Evolutionary conservation across 139 green algal species (phyloP), one percentile per base, ranked within the genome.

Genomic region (Ulvella scutata): DNA sequence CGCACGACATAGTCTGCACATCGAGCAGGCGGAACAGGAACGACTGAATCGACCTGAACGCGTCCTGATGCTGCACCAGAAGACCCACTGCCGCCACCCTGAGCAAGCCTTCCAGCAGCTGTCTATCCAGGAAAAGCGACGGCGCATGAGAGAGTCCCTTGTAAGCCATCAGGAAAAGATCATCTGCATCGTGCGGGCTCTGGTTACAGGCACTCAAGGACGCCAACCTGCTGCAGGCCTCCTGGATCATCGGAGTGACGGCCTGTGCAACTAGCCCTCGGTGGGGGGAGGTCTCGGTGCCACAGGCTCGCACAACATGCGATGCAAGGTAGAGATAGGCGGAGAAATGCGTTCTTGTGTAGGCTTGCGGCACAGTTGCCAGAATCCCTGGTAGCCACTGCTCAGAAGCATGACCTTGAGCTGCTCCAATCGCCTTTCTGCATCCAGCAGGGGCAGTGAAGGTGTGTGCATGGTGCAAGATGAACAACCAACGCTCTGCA

Each of bases 161-260:
- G 51, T 67, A 67, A 36, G 51, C 51, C 51, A 67, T 67, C 51
- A 67, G 17, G 51, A 67, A 67, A 6, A 67, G 17, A 67, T 67
- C 51, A 23, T 67, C 51, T 26, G 20, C 33, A 26, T 67, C 51
- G 33, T 67, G 51, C n/a, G 51, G 51, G 4, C 51, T 34, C 9
- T 26, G 51, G 51, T 67, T 67, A 26, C 51, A 67, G 13, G 51
- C 51, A 36, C 51, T 26, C 51, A 67, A 26, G 6, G 51, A 67
- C 33, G 51, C 51, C 10, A 67, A 26, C 51, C 20, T 10, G 6
- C n/a, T 36, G 20, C 51, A 67, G 20, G 51, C 51, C 51, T 67
- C 51, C 17, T 67, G 51, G 20, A 67, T 67, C 51, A 67, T 67
- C 20, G 51, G 51, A 10, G 51, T 67, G 9, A 67, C 51, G 13